Conservation (phyloP, 495 filamentous ascomycete species). For the Pseudomonodictys pantanalensis region DNA sequence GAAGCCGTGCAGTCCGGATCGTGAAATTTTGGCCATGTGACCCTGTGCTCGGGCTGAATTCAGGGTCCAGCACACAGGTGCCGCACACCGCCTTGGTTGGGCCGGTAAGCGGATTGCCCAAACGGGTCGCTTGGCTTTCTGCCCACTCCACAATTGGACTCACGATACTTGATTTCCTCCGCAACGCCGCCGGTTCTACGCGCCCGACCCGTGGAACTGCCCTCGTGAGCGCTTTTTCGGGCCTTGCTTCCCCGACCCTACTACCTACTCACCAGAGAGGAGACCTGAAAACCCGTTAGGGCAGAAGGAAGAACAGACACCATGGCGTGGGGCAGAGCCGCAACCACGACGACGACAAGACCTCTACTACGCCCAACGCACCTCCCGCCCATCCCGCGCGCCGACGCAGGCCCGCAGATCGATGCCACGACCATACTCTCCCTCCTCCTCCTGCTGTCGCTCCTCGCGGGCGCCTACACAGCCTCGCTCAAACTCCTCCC, state of each 20-base stretch:
- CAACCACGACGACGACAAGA: too few relatives aligned
- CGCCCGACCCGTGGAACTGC: too few relatives aligned
- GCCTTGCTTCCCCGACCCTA: too few relatives aligned
- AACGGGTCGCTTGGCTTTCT: too few relatives aligned
- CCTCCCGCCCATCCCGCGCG: not conserved
- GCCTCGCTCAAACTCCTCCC: conserved; percentile 49
- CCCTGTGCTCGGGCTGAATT: not conserved
- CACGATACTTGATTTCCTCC: not conserved
- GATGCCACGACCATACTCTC: conserved; percentile 51
- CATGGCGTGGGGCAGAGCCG: too few relatives aligned
- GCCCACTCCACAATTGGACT: not conserved
- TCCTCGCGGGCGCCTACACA: conserved; percentile 54
- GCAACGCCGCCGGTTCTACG: not conserved
- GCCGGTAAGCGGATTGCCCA: too few relatives aligned
- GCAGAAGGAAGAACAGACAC: too few relatives aligned
- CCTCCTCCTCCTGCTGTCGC: conserved; percentile 50
- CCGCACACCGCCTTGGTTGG: too few relatives aligned
- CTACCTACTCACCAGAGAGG: too few relatives aligned
- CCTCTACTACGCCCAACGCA: not conserved
- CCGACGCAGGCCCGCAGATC: conserved; percentile 40
- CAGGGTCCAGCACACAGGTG: not conserved
- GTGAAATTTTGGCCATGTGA: not conserved
- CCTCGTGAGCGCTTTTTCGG: too few relatives aligned
- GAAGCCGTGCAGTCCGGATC: not conserved
- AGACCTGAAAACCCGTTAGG: too few relatives aligned